These are phyloP conservation scores for Aspergillus ruber DNA, from an alignment of 2,329 filamentous ascomycete genomes.

Conservation along the genomic window DNA sequence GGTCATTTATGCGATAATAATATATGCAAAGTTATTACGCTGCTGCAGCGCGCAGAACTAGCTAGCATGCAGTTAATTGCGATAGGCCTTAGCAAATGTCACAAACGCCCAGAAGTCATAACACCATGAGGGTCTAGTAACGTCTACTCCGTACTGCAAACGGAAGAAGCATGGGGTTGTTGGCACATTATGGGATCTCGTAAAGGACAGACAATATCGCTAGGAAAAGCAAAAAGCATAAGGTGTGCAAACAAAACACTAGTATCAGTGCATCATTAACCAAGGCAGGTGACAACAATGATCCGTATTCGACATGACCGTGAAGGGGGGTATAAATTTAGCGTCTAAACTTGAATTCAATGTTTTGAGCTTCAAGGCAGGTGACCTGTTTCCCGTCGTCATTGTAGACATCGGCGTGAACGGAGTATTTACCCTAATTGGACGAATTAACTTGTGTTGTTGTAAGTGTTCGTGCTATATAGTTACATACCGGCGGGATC, in stretches of 20 bases:
- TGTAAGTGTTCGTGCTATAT: not conserved
- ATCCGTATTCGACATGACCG: not conserved
- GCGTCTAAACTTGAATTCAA: conserved; percentile 21
- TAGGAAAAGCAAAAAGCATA: conserved; percentile 2
- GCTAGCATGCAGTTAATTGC: too few species aligned
- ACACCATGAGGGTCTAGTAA: not conserved
- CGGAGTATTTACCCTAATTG: conserved; percentile 75
- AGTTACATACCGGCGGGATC: conserved; percentile 72
- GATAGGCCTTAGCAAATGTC: too few species aligned
- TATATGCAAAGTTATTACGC: too few species aligned
- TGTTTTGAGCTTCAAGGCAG: conserved; percentile 64
- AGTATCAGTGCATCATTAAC: conserved; percentile 2
- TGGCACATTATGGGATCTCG: not conserved
- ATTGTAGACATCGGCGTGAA: conserved; percentile 77
- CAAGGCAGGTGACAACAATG: not conserved
- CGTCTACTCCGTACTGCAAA: not conserved
- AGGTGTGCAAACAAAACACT: conserved; percentile 1
- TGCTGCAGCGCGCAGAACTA: too few species aligned
- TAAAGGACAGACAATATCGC: not conserved
- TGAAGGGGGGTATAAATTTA: not conserved
- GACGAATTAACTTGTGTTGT: conserved; percentile 5
- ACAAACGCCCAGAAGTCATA: not conserved
- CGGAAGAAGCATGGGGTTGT: not conserved
- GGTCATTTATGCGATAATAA: too few species aligned
- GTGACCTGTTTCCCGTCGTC: conserved; percentile 69